These are phyloP conservation scores for Cryptococcus sp. DNA, from an alignment of 1,284 basidiomycete species.

Conservation along the genomic window DNA sequence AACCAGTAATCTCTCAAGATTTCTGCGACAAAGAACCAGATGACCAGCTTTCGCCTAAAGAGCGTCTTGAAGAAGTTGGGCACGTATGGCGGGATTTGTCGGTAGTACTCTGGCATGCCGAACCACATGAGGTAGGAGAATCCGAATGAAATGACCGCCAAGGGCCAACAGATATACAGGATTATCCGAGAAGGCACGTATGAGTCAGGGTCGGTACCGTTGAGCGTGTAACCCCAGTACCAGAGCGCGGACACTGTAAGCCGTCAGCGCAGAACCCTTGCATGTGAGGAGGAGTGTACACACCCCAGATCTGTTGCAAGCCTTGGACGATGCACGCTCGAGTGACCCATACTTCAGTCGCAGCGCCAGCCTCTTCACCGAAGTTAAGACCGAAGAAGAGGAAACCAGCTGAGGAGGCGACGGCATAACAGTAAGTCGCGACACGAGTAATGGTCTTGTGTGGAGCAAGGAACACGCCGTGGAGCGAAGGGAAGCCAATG, in stretches of 20 bases:
- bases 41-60: constrained; percentile 81
- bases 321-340: constrained; percentile 89
- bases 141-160: constrained; percentile 68
- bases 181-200: constrained; percentile 54
- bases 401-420: constrained; percentile 85
- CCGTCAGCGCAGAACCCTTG: background rate
- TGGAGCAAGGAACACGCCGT: constrained; percentile 62
- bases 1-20: constrained; percentile 89
- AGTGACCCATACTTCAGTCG: constrained; percentile 86
- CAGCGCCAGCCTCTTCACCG: constrained; percentile 91
- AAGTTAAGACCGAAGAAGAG: constrained; percentile 92
- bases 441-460: constrained; percentile 69
- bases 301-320: constrained; percentile 83
- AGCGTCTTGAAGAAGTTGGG: constrained; percentile 85
- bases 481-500: constrained; percentile 79
- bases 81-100: constrained; percentile 85
- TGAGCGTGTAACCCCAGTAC: constrained; percentile 88
- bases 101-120: constrained; percentile 69
- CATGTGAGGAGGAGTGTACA: background rate
- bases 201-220: constrained; percentile 51
- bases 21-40: constrained; percentile 90
- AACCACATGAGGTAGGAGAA: constrained; percentile 80
- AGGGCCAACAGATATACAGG: constrained; percentile 76
- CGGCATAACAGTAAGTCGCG: constrained; percentile 82
- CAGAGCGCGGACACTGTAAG: constrained; percentile 71